Conservation (phyloP, 2,329 filamentous ascomycete species). For the Aspergillus quadrilineatus region DNA sequence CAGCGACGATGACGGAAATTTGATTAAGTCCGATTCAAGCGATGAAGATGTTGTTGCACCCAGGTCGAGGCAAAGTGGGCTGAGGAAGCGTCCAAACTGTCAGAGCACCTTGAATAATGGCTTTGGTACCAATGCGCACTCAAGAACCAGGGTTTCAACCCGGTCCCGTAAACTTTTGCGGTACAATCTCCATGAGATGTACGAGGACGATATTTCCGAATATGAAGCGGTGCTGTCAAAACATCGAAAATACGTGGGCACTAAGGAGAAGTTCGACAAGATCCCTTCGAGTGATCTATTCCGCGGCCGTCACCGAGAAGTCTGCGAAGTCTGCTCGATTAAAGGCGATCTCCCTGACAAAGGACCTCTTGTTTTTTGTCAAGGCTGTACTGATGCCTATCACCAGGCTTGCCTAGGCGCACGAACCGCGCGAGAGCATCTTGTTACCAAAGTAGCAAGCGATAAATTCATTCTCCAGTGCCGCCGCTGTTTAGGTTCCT, state of each 20-base stretch:
- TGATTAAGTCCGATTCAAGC: constrained; percentile 18
- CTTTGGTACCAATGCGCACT: constrained; percentile 8
- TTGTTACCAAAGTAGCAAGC: constrained; percentile 79
- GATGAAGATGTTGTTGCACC: constrained; percentile 25
- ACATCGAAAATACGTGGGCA: constrained; percentile 50
- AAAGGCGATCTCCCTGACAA: constrained; percentile 56
- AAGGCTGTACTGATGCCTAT: constrained; percentile 82
- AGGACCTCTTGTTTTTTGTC: constrained; percentile 77
- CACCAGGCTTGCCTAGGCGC: constrained; percentile 80
- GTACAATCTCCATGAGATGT: constrained; percentile 47
- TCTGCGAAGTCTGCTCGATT: constrained; percentile 71
- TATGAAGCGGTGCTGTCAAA: constrained; percentile 48
- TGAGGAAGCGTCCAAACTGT: constrained; percentile 10
- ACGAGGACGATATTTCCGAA: constrained; percentile 40
- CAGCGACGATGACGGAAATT: constrained; percentile 20
- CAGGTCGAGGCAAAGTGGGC: constrained; percentile 16
- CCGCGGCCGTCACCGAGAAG: constrained; percentile 63
- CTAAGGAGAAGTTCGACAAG: constrained; percentile 72
- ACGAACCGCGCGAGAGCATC: constrained; percentile 73
- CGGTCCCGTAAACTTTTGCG: constrained; percentile 28
- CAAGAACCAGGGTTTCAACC: constrained; percentile 31
- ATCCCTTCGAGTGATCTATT: constrained; percentile 66
- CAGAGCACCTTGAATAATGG: constrained; percentile 10
- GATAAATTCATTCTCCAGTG: constrained; percentile 87
- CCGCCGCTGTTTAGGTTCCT: constrained; percentile 72